Base-by-base conservation (phyloP, 192 early-diverging fungal species). In the Lunasporangiospora selenospora region DNA sequence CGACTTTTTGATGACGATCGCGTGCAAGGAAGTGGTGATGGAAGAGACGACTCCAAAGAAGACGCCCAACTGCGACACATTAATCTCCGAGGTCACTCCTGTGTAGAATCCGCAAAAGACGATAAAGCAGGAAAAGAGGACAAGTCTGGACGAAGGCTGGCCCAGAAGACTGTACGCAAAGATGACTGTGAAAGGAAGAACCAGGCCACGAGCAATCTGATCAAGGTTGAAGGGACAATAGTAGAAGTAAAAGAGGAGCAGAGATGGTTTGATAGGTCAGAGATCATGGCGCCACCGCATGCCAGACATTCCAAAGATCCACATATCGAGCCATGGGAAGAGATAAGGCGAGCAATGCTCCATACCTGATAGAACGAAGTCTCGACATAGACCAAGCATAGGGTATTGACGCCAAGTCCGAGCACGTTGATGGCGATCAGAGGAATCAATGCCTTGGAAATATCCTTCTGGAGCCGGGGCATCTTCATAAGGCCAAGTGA, bases 1-100 rank as follows among this genome's bases (percentile, higher is more conserved):
- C 3, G 65, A 76, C 50, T 63, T 76, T 57, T 87, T 87, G 76
- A 88, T 88, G 23, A 88, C 77, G 70, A 88, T 85, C 15, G 82
- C 81, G 49, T 88, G 86, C 13, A 76, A 61, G 3, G 84, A 81
- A 18, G 85, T 88, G 15, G 85, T 79, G 21, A 85, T 46, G 7
- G 75, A 80, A 3, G 79, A 82, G 4, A 83, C 55, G 31, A 84
- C 58, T 12, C 86, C 86, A 26, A 85, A 82, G 15, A 75, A 41
- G 30, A 84, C 41, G 18, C 84, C 85, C n/a, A 62, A 1, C 37
- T 64, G 47, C 6, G 80, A 73, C 8, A 69, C 50, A 1, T 53
- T 53, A 19, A 76, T 38, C 46, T 81, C 80, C 2, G 66, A 65
- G 24, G 62, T 58, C 2, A 85, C 80, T 39, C 85, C 86, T 5